Percentiles rank a stretch among this genome's conserved stretches.
Conservation (phyloP, 176 grass and related monocot species). For the Eleusine indica region DNA sequence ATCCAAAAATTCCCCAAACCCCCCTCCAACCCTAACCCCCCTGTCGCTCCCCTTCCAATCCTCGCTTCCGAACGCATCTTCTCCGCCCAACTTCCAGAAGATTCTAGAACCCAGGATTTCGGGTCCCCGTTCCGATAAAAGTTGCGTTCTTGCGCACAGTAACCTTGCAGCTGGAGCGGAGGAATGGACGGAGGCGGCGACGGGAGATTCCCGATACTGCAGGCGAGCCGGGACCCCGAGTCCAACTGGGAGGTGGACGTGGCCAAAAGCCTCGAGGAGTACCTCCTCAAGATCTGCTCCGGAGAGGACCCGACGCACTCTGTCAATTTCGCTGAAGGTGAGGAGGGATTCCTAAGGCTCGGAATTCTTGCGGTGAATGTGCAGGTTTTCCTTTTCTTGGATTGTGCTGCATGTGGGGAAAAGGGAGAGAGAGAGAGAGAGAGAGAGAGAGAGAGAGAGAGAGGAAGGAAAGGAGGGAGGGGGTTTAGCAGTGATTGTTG, state of each 20-base stretch:
- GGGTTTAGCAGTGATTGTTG: not conserved
- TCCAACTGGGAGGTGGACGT: conserved; percentile 96
- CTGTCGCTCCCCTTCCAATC: not conserved
- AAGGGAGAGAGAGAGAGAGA: no score
- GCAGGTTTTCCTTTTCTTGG: not conserved
- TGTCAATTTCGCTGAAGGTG: conserved; percentile 97
- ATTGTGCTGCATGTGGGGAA: not conserved
- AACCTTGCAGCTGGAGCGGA: not conserved
- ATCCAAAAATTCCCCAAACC: conserved; percentile 51
- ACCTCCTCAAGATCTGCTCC: conserved; percentile 88
- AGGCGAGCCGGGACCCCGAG: conserved; percentile 76
- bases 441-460: no score
- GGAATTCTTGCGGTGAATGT: not conserved
- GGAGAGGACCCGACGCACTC: conserved; percentile 67
- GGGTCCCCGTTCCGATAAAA: not conserved
- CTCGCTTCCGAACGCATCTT: conserved; percentile 20
- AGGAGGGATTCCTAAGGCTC: not conserved
- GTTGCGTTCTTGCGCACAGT: conserved; percentile 22
- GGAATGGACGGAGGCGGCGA: conserved; percentile 42
- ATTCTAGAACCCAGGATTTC: conserved; percentile 7
- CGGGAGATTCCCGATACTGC: conserved; percentile 54
- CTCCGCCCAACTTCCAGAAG: conserved; percentile 21
- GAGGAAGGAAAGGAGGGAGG: no score
- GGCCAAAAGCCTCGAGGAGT: conserved; percentile 82
- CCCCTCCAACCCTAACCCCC: conserved; percentile 36